Conservation (phyloP, 164 flowering plant genomes). For the Vitis rotundifolia region DNA sequence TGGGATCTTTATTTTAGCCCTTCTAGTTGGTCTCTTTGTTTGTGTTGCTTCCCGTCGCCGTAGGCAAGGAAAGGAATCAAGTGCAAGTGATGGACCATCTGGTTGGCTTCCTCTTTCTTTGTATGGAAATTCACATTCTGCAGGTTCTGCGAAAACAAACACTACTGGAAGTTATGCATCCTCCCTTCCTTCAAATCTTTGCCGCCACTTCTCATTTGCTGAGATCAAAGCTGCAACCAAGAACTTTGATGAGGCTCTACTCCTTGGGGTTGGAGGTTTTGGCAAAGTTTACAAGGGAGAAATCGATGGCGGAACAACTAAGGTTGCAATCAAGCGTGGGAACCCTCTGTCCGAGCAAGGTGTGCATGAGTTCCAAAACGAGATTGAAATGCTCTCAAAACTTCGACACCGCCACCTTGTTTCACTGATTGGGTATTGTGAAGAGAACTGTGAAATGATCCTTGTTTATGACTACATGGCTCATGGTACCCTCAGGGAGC, state of each 20-base stretch:
- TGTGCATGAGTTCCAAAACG: constrained; percentile 80
- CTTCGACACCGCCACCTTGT: constrained; percentile 84
- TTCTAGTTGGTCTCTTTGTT: constrained; percentile 41
- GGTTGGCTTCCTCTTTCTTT: constrained; percentile 82
- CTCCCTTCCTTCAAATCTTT: constrained; percentile 73
- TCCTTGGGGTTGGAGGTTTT: constrained; percentile 81
- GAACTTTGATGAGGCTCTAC: constrained; percentile 61
- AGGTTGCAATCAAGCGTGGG: constrained; percentile 83
- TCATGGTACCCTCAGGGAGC: constrained; percentile 77
- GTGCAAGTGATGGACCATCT: constrained; percentile 66
- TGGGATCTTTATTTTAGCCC: constrained; percentile 32
- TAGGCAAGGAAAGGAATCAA: constrained; percentile 45
- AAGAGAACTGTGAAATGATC: constrained; percentile 79
- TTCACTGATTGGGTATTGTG: constrained; percentile 77
- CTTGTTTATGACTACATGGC: constrained; percentile 91
- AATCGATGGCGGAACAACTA: constrained; percentile 67
- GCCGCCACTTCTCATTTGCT: constrained; percentile 78
- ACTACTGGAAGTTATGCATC: constrained; percentile 72
- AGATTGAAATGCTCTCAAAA: constrained; percentile 82
- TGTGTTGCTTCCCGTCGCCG: constrained; percentile 44
- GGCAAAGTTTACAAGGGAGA: constrained; percentile 83
- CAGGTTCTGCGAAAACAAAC: constrained; percentile 72
- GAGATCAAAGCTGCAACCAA: constrained; percentile 82
- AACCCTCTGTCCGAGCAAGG: constrained; percentile 86
- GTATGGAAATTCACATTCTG: constrained; percentile 77